Evolutionary conservation across 2,329 filamentous ascomycete species (phyloP), one percentile per base, ranked within the genome.

Genomic region (Diaporthe capsici): DNA sequence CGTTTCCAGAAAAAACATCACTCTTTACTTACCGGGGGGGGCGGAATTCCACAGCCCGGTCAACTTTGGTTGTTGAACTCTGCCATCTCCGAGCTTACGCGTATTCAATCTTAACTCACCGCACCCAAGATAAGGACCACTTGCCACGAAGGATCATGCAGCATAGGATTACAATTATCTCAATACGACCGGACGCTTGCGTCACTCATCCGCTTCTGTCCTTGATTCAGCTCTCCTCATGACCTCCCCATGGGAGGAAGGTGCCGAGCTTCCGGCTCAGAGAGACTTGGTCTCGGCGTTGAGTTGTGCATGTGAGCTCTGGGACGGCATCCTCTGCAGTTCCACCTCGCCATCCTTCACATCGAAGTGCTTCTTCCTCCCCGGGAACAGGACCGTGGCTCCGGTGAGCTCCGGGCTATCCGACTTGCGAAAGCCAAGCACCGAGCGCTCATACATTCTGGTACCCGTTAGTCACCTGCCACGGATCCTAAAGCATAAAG

Each of bases 331-430:
- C 31, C 71, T 60, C 57, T 13, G 22, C 8, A 72, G 49, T 2
- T 63, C 55, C 22, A 67, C 3, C 17, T 44, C 71, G 10, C 31
- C 47, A 9, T 68, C 47, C 17, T 68, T 68, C 1, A 13, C 58
- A 44, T 72, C 55, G 10, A 22, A 31, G 20, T 22, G 9, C 71
- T 73, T 67, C 71, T 67, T 73, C 7, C 20, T 28, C 1, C 58
- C 58, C 22, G 71, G 55, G 15, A 61, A 57, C n/a, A 73, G 47
- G 58, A 73, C 71, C 44, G 71, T 73, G 5, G 71, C 71, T 1
- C 71, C 71, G n/a, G 71, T 73, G 10, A n/a, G 61, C 31, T 20
- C 58, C 15, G 71, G 71, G n/a, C 61, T 65, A 9, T 73, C 71
- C 4, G 47, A 34, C 20, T 55, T 73, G 17, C 71, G 71, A 2